A percentile compares a stretch with the other conserved stretches of the same genome.
These are phyloP conservation scores for Colletotrichum viniferum DNA, from an alignment of 2,329 filamentous ascomycete genomes.

Conservation along the genomic window DNA sequence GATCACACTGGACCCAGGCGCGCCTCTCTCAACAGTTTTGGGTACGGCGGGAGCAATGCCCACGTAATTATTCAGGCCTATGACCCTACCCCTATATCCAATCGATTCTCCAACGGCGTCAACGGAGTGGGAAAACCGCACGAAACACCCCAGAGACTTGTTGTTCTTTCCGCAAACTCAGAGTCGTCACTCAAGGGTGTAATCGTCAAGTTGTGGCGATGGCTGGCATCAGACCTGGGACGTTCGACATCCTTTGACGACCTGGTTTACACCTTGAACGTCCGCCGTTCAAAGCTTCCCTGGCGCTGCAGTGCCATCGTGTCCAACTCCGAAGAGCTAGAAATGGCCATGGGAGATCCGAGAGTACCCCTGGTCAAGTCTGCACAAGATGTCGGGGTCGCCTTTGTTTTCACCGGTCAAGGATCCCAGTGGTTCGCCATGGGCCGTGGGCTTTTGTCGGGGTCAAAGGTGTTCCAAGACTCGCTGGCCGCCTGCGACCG, in stretches of 20 bases:
- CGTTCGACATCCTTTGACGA: background rate
- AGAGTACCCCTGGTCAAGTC: too few species aligned
- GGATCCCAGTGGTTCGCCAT: constrained; percentile 27
- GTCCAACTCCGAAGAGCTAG: background rate
- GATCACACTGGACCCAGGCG: background rate
- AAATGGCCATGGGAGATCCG: background rate
- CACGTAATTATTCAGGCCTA: background rate
- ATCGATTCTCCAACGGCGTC: too few species aligned
- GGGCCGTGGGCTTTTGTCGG: constrained; percentile 19
- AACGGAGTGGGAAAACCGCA: too few species aligned
- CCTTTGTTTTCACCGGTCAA: constrained; percentile 28
- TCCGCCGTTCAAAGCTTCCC: background rate
- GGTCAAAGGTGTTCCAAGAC: constrained; percentile 36
- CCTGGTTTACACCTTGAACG: background rate
- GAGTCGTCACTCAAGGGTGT: too few species aligned
- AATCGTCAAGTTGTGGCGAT: too few species aligned
- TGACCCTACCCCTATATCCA: too few species aligned
- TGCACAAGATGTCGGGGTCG: background rate
- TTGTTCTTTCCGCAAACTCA: too few species aligned
- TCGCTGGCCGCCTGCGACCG: constrained; percentile 22
- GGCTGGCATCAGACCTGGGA: too few species aligned
- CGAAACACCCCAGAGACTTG: too few species aligned
- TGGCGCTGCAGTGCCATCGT: background rate
- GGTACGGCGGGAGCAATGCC: constrained; percentile 12
- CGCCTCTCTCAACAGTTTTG: constrained; percentile 5